Percentiles rank a stretch among this genome's conserved stretches.
Evolutionary conservation across 768 basidiomycete species (phyloP).

Genomic region (Leccinellum luteum): DNA sequence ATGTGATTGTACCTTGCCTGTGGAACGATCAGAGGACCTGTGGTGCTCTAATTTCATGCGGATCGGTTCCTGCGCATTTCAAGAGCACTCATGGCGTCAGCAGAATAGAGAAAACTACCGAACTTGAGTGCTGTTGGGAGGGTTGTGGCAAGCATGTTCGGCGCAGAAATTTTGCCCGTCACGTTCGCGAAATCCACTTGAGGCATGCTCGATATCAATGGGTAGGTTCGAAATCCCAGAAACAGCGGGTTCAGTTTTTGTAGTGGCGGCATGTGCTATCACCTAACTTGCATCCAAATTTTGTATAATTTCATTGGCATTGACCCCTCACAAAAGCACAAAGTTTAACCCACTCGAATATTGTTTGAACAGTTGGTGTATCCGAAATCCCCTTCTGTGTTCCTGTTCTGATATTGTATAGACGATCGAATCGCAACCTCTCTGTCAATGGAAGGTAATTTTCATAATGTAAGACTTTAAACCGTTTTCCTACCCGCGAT

Average conservation of each 20-base stretch:
- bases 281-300: background rate
- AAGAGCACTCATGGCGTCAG: background rate
- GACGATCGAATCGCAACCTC: background rate
- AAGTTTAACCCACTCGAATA: too few relatives aligned
- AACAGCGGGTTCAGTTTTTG: background rate
- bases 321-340: too few relatives aligned
- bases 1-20: background rate
- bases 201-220: background rate
- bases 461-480: background rate
- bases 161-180: conserved; percentile 9
- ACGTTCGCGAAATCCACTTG: conserved; percentile 2
- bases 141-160: background rate
- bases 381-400: background rate
- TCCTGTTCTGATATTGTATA: background rate
- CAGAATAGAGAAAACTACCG: rapidly evolving
- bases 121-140: background rate
- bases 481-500: background rate
- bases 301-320: background rate
- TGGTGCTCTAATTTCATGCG: background rate
- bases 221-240: background rate
- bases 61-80: background rate
- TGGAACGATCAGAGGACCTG: background rate
- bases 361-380: background rate
- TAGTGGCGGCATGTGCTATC: background rate
- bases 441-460: background rate